Percentiles rank a stretch among this genome's conserved stretches.
phyloP scores from a whole-genome alignment of 306 rosid species.

The Comarum palustre region DNA sequence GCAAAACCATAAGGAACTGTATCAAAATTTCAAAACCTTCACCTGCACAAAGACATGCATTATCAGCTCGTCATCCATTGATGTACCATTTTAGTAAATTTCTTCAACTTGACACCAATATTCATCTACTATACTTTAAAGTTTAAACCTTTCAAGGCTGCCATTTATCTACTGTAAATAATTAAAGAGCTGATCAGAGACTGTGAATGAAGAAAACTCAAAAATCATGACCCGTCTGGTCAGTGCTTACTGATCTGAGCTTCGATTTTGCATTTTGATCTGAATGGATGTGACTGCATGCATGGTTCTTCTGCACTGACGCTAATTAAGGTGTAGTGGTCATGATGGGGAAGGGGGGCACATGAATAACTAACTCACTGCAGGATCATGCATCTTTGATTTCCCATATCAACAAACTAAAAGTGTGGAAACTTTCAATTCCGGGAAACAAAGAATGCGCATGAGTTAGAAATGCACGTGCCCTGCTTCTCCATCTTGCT shows the following conservation, averaged over 20 bases:
- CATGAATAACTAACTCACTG: conserved; percentile 83
- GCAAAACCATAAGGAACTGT: not conserved
- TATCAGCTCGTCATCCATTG: too few species aligned
- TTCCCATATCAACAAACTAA: not conserved
- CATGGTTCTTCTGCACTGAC: not conserved
- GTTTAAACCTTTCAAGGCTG: not conserved
- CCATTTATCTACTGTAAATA: not conserved
- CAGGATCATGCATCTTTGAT: not conserved
- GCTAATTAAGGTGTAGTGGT: conserved; percentile 51
- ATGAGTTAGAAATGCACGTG: conserved; percentile 97
- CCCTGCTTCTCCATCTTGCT: conserved; percentile 99
- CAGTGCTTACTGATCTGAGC: not conserved
- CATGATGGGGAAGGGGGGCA: conserved; percentile 99
- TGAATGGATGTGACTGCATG: not conserved
- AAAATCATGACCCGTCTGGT: not conserved
- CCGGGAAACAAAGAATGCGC: conserved; percentile 1
- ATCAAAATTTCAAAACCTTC: not conserved
- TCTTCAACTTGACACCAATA: not conserved
- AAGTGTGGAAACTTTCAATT: not conserved
- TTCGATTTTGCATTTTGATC: not conserved
- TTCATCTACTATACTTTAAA: not conserved
- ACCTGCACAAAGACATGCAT: not conserved
- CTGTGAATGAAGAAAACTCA: not conserved
- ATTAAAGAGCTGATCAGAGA: not conserved
- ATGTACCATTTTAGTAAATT: not conserved